A percentile compares a stretch with the other conserved stretches of the same genome.
Conservation (phyloP, 768 basidiomycete genomes). For the Xanthoconium purpureum region DNA sequence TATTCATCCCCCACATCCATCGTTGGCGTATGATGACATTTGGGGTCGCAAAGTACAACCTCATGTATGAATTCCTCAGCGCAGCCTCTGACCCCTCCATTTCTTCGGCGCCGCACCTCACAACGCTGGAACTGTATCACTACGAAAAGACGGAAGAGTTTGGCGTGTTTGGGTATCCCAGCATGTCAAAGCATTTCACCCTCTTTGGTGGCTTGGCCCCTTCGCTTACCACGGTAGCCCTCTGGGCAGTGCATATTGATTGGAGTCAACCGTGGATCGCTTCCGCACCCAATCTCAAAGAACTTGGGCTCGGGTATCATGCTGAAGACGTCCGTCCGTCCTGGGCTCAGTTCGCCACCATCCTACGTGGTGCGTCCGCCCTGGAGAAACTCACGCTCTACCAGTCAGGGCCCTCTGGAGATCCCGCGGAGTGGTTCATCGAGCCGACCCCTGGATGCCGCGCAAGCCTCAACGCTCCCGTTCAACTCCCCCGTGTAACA, state of each 20-base stretch:
- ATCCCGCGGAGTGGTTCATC: constrained; percentile 36
- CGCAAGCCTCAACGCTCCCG: constrained; percentile 27
- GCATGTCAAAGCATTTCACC: constrained; percentile 39
- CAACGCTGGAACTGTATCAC: constrained; percentile 51
- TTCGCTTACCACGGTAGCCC: constrained; percentile 41
- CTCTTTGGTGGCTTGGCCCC: constrained; percentile 56
- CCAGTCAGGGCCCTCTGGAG: constrained; percentile 36
- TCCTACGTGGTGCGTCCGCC: constrained; percentile 18
- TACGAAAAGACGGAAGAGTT: constrained; percentile 33
- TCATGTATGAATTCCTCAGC: constrained; percentile 44
- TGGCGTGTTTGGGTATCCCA: constrained; percentile 11
- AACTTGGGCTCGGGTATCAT: constrained; percentile 63
- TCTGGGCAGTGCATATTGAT: constrained; percentile 24
- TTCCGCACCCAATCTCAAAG: constrained; percentile 33
- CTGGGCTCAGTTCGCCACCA: constrained; percentile 48
- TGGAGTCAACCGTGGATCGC: constrained; percentile 41
- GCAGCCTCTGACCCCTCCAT: constrained; percentile 39
- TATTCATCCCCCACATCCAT: constrained; percentile 49
- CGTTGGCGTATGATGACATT: constrained; percentile 55
- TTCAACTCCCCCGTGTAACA: constrained; percentile 29
- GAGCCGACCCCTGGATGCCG: constrained; percentile 16
- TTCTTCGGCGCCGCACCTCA: constrained; percentile 51
- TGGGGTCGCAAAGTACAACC: constrained; percentile 43
- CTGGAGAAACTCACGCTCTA: too few species aligned
- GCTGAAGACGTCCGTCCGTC: constrained; percentile 60